Evolutionary conservation across 2,329 filamentous ascomycete species (phyloP).

Genomic region (Aspergillus hiratsukae): DNA sequence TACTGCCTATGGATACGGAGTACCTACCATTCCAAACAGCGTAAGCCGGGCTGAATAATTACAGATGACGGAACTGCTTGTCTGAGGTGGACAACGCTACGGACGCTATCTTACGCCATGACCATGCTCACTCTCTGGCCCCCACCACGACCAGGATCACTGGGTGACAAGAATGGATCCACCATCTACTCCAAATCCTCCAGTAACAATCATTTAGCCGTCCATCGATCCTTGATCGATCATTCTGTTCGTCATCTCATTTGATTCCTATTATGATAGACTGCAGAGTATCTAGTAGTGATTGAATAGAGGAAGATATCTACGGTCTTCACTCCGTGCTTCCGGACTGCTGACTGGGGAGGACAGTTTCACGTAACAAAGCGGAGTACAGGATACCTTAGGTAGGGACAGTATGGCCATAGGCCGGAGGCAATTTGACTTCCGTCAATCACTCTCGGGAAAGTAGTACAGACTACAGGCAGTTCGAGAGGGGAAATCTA

Average conservation of each 20-base stretch:
- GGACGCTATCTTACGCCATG: slow-evolving; percentile 8
- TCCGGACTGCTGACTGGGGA: neutral
- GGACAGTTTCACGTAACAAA: neutral
- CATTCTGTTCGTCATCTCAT: neutral
- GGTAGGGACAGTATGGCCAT: neutral
- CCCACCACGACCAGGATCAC: slow-evolving; percentile 5
- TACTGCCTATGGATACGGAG: neutral
- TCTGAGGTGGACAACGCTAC: neutral
- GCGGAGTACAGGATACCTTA: neutral
- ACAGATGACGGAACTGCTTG: neutral
- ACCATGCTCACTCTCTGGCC: slow-evolving; percentile 8
- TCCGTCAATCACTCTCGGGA: neutral
- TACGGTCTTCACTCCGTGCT: neutral
- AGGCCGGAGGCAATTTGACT: neutral
- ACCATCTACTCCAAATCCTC: neutral
- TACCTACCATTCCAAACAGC: no score
- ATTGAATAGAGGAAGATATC: neutral
- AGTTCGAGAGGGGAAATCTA: neutral
- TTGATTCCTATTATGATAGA: neutral
- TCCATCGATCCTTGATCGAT: neutral
- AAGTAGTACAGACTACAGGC: slow-evolving; percentile 1
- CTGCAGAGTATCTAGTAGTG: neutral
- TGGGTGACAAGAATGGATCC: slow-evolving; percentile 7
- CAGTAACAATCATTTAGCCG: neutral
- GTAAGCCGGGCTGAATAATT: neutral